Evolutionary conservation across 805 yeast species (phyloP).

Genomic region (Candida parachauliodes): DNA sequence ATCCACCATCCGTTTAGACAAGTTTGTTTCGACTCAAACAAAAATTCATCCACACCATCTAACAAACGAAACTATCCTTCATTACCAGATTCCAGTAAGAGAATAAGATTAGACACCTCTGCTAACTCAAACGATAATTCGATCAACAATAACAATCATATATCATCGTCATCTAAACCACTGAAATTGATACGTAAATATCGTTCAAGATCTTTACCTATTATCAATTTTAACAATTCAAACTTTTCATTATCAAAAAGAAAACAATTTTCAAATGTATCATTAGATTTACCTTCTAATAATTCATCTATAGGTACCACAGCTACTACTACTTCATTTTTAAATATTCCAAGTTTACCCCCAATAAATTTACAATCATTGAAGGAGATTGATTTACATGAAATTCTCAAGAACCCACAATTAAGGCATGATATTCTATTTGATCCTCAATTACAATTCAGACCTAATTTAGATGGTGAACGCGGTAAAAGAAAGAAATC

Average conservation of each 20-base stretch:
- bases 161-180: slow-evolving; percentile 15
- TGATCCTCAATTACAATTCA: slow-evolving; percentile 86
- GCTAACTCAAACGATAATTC: slow-evolving; percentile 7
- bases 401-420: slow-evolving; percentile 87
- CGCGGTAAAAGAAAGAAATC: slow-evolving; percentile 75
- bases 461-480: slow-evolving; percentile 90
- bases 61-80: slow-evolving; percentile 17
- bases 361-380: slow-evolving; percentile 81
- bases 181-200: slow-evolving; percentile 34
- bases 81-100: slow-evolving; percentile 13
- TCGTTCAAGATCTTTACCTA: slow-evolving; percentile 40
- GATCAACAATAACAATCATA: too few relatives aligned
- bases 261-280: slow-evolving; percentile 11
- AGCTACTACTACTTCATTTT: neutral
- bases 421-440: slow-evolving; percentile 88
- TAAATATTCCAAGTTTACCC: slow-evolving; percentile 51
- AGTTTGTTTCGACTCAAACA: slow-evolving; percentile 9
- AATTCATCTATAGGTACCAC: too few relatives aligned
- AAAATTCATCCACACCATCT: neutral
- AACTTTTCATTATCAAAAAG: slow-evolving; percentile 7
- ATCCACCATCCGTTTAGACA: slow-evolving; percentile 10
- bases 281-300: too few relatives aligned
- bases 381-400: slow-evolving; percentile 82
- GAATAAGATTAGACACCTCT: slow-evolving; percentile 18
- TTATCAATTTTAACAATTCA: slow-evolving; percentile 29